Evolutionary conservation across 352 stramenopile species (phyloP).

Genomic region (Phytophthora quininea): DNA sequence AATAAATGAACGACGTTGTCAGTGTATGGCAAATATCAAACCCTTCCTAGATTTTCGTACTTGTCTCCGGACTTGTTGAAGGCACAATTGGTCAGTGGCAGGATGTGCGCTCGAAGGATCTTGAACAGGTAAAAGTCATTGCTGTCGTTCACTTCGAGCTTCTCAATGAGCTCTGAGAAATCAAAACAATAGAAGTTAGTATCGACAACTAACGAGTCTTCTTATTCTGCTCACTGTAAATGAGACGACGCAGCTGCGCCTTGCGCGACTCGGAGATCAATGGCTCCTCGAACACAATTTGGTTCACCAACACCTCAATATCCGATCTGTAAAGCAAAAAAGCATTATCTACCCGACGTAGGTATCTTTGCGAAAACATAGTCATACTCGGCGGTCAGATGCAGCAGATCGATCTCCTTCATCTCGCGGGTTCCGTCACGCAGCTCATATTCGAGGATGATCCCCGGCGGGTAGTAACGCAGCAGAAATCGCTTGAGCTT

Average conservation of each 20-base stretch:
- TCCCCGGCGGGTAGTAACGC: constrained; percentile 95
- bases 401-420: constrained; percentile 96
- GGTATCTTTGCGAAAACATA: background rate
- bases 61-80: constrained; percentile 98
- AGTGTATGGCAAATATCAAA: background rate
- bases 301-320: constrained; percentile 94
- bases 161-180: constrained; percentile 92
- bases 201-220: background rate
- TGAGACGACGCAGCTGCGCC: constrained; percentile 92
- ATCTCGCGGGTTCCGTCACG: constrained; percentile 92
- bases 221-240: constrained; percentile 80
- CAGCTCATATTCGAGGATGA: constrained; percentile 96
- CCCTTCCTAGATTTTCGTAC: constrained; percentile 30
- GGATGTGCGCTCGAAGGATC: constrained; percentile 94
- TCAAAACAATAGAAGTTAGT: background rate
- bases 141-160: constrained; percentile 93
- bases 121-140: constrained; percentile 97
- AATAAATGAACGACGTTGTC: background rate
- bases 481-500: constrained; percentile 96
- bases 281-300: constrained; percentile 95
- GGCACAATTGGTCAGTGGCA: constrained; percentile 95
- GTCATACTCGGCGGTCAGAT: constrained; percentile 90
- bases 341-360: background rate
- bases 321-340: constrained; percentile 67
- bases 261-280: constrained; percentile 93